Base-by-base conservation (phyloP, 192 early-diverging fungal species). In the Diversispora epigaea region DNA sequence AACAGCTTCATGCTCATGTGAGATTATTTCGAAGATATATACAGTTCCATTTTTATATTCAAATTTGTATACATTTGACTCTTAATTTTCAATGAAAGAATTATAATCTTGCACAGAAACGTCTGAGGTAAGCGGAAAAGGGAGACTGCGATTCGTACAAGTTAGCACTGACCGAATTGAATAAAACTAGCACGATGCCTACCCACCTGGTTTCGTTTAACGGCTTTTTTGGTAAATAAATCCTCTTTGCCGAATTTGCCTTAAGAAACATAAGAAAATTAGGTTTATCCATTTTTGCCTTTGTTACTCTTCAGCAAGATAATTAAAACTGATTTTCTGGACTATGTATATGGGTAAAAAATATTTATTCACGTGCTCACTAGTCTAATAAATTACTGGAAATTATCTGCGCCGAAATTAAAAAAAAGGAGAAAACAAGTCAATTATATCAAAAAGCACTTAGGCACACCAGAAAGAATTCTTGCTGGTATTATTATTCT, bases 71-170 rank as follows among this genome's bases (percentile, higher is more conserved):
- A 52, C 70, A 40, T 17, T 71, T 58, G 22, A 19, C 41, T 71
- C 55, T 58, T 44, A 3, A 0, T 6, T 58, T 71, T 71, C 70
- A 4, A 71, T 58, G 55, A 71, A 71, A 71, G 40, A 55, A 41
- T 71, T 71, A 8, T 47, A 71, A 43, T 71, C 41, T 44, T 44
- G 2, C 55, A 71, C 17, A 4, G 55, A 46, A 19, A 71, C 43
- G 55, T 71, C 54, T 57, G 70, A 58, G 43, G 55, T 54, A 71
- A 71, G 39, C 49, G 43, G 70, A 71, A 40, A 71, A 21, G 55
- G 70, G 57, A 71, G 54, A 71, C 70, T 71, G 40, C 41, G 57
- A 71, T 71, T 45, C 54, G 57, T 41, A 71, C 55, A 41, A n/a
- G 43, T 71, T 54, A 71, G 57, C 25, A 71, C 67, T 47, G 32